Conservation (phyloP, 2,329 filamentous ascomycete species). For the Fusarium brachygibbosum region DNA sequence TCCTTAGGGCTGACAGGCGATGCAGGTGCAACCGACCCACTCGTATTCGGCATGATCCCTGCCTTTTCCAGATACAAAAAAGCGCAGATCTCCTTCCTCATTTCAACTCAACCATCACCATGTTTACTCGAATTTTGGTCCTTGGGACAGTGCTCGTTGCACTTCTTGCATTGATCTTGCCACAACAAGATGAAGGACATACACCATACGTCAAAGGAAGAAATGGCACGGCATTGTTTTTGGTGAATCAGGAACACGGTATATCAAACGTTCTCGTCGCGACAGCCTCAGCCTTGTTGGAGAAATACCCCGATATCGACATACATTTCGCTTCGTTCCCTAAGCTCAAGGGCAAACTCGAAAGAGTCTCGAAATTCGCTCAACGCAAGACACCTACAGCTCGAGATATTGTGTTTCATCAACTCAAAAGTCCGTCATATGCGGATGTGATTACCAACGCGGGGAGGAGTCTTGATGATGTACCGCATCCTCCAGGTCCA, state of each 20-base stretch:
- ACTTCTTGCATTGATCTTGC: slow-evolving; percentile 1
- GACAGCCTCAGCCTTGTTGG: slow-evolving; percentile 52
- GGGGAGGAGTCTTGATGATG: slow-evolving; percentile 11
- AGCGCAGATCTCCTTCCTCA: not conserved
- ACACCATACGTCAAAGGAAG: not conserved
- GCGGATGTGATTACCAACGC: not conserved
- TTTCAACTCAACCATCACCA: not conserved
- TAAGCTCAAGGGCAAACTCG: not conserved
- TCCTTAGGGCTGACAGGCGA: no score
- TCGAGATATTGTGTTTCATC: not conserved
- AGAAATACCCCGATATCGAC: slow-evolving; percentile 51
- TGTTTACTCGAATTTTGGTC: slow-evolving; percentile 4
- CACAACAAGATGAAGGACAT: not conserved
- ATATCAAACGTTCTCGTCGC: slow-evolving; percentile 57
- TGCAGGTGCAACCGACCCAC: not conserved
- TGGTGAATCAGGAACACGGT: slow-evolving; percentile 47
- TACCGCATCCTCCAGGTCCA: slow-evolving; percentile 1
- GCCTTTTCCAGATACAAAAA: not conserved
- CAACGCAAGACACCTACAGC: not conserved
- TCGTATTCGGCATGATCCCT: slow-evolving; percentile 2
- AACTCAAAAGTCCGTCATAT: not conserved
- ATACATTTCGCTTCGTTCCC: slow-evolving; percentile 55
- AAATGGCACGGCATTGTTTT: slow-evolving; percentile 8
- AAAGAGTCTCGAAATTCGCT: slow-evolving; percentile 1
- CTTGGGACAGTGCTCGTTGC: not conserved